Evolutionary conservation across 768 basidiomycete genomes (phyloP).

Genomic region (Auriculariales sp.): DNA sequence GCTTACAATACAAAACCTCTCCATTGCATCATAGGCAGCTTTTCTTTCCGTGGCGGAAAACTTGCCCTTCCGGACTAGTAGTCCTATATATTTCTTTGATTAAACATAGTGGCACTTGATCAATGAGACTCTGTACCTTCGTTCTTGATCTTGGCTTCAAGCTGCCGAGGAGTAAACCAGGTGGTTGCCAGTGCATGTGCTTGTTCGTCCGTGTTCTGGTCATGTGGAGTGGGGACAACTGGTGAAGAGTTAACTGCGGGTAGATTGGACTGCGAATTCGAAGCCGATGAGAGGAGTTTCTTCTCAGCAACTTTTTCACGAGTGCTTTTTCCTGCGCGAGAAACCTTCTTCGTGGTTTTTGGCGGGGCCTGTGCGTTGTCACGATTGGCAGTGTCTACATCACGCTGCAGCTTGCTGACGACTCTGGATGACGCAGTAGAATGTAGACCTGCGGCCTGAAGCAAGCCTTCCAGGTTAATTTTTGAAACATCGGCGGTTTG

Average conservation of each 20-base stretch:
- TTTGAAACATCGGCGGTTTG: not conserved
- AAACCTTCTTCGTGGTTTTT: no score
- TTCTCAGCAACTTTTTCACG: not conserved
- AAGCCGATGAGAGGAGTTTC: not conserved
- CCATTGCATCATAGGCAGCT: conserved; percentile 49
- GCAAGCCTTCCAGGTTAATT: not conserved
- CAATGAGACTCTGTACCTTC: conserved; percentile 32
- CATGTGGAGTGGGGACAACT: not conserved
- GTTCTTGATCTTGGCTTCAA: conserved; percentile 50
- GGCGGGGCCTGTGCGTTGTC: no score
- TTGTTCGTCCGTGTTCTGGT: conserved; percentile 27
- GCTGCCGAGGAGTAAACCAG: conserved; percentile 58
- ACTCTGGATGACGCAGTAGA: not conserved
- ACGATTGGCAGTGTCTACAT: no score
- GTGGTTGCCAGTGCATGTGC: conserved; percentile 60
- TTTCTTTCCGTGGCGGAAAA: conserved; percentile 69
- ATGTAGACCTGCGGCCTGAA: not conserved
- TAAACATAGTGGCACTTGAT: conserved; percentile 2
- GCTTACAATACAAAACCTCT: conserved; percentile 43
- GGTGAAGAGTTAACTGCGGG: not conserved
- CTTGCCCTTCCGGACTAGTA: conserved; percentile 81
- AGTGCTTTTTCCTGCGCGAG: not conserved
- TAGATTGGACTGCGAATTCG: not conserved
- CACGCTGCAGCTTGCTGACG: no score
- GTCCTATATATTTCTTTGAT: conserved; percentile 26